A percentile compares a stretch with the other conserved stretches of the same genome.
Conservation (phyloP, 208 protist genomes). For the Lotmaria passim region DNA sequence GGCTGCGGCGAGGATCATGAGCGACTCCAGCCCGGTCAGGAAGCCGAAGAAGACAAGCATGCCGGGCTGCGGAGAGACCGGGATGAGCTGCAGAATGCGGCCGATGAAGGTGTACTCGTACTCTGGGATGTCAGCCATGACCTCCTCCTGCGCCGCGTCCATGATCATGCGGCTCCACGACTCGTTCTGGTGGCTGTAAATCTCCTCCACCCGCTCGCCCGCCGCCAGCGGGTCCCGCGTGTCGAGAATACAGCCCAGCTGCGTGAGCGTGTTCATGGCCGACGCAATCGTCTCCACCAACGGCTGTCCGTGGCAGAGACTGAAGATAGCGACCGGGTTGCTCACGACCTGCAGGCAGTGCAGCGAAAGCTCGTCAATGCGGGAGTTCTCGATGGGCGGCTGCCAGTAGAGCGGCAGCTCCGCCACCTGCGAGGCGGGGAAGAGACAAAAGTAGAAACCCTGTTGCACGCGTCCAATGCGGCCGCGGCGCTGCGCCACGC, state of each 20-base stretch:
- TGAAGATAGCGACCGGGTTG: constrained; percentile 76
- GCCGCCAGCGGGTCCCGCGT: constrained; percentile 32
- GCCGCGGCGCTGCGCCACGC: constrained; percentile 74
- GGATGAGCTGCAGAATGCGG: constrained; percentile 73
- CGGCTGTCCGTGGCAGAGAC: constrained; percentile 74
- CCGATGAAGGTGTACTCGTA: constrained; percentile 73
- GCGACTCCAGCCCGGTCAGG: constrained; percentile 65
- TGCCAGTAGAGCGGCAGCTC: constrained; percentile 45
- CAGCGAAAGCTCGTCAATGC: constrained; percentile 78
- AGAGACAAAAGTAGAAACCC: constrained; percentile 83
- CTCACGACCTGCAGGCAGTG: constrained; percentile 77
- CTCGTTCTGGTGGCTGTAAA: constrained; percentile 30
- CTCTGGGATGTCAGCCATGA: constrained; percentile 41
- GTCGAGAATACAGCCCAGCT: constrained; percentile 76
- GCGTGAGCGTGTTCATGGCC: constrained; percentile 69
- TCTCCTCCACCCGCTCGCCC: constrained; percentile 43
- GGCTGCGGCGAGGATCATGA: constrained; percentile 74
- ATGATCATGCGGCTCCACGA: constrained; percentile 38
- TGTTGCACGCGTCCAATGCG: constrained; percentile 87
- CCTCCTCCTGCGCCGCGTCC: constrained; percentile 33
- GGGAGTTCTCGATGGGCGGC: constrained; percentile 53
- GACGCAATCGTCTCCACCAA: constrained; percentile 59
- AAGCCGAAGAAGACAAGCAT: constrained; percentile 81
- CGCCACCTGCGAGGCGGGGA: constrained; percentile 50
- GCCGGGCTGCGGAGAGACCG: constrained; percentile 61